Evolutionary conservation across 441 rosid genomes (phyloP), one percentile per base, ranked within the genome.

Genomic region (Pelargonium fulgidum): DNA sequence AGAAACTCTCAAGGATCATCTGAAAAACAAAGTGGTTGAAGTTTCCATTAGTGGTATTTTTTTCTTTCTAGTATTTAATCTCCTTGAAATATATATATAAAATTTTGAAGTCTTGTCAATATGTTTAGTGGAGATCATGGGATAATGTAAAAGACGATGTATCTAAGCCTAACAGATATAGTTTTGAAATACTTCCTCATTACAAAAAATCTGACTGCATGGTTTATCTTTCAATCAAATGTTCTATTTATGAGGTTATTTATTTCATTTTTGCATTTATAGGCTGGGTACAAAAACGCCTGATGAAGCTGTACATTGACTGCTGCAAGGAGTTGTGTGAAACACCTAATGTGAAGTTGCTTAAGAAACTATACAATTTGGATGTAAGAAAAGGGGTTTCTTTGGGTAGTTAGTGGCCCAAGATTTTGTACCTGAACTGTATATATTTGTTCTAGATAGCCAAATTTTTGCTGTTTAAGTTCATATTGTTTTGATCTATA

Each of bases 281-380:
- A 92, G 99, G 95, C 45, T 95, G 97, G 99, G 84, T 92, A 69
- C 98, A 87, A 75, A 92, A 95, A 83, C 93, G 93, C 69, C 73
- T 92, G 83, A 89, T 92, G 86, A 89, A 87, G 78, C 74, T 86
- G 52, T 95, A 92, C 70, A 81, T 90, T 75, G 96, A 90, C 71
- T 85, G 86, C 74, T 92, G 96, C 77, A 78, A 81, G 45, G 84
- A 86, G 72, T 73, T 91, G 72, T 77, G 81, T 3, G 99, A 95
- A 81, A 69, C 83, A 72, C 90, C 93, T 36, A 89, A 83, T 81
- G 76, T 92, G 81, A 90, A 88, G 80, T 77, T 95, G 84, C 92
- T 95, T 52, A 84, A 87, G 80, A 87, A 81, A 63, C 82, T 95
- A 73, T 95, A 92, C 75, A 75, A 85, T 74, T 85, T 95, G 54